Evolutionary conservation across 495 filamentous ascomycete genomes (phyloP).

Genomic region (Usnea hakonensis): DNA sequence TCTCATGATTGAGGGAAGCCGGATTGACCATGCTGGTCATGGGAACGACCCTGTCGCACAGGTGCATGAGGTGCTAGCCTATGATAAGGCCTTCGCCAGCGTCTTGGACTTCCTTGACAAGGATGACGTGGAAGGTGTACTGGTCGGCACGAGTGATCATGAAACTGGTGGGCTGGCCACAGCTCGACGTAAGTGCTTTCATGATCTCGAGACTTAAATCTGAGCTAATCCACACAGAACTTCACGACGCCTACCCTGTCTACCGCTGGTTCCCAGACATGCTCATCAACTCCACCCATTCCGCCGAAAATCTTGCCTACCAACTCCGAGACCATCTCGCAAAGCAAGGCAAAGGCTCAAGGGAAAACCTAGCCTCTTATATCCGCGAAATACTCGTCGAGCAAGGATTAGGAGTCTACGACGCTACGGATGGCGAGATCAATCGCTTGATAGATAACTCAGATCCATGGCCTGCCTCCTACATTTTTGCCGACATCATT

Average conservation of each 20-base stretch:
- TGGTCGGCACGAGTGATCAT: slow-evolving; percentile 88
- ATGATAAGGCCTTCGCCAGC: slow-evolving; percentile 74
- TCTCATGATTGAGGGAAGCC: slow-evolving; percentile 92
- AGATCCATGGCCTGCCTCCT: slow-evolving; percentile 39
- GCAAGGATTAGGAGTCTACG: slow-evolving; percentile 63
- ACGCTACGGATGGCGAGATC: slow-evolving; percentile 66
- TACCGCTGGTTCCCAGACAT: slow-evolving; percentile 84
- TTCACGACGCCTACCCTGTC: slow-evolving; percentile 56
- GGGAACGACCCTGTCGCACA: slow-evolving; percentile 92
- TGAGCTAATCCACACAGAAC: slow-evolving; percentile 37
- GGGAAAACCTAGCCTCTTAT: slow-evolving; percentile 45
- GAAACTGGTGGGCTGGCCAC: slow-evolving; percentile 85
- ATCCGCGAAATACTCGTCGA: slow-evolving; percentile 54
- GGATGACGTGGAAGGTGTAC: slow-evolving; percentile 61
- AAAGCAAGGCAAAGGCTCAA: slow-evolving; percentile 20
- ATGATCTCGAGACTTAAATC: slow-evolving; percentile 21
- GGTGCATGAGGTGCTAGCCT: slow-evolving; percentile 87
- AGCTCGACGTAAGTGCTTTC: slow-evolving; percentile 56
- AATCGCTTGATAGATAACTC: slow-evolving; percentile 48
- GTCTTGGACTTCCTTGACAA: slow-evolving; percentile 79
- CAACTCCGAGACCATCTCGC: slow-evolving; percentile 52
- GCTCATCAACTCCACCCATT: slow-evolving; percentile 73
- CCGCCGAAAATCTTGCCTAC: slow-evolving; percentile 57
- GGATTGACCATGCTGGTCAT: slow-evolving; percentile 95
- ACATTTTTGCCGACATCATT: slow-evolving; percentile 76